These are phyloP conservation scores for Letharia lupina DNA, from an alignment of 495 filamentous ascomycete genomes.

Conservation along the genomic window DNA sequence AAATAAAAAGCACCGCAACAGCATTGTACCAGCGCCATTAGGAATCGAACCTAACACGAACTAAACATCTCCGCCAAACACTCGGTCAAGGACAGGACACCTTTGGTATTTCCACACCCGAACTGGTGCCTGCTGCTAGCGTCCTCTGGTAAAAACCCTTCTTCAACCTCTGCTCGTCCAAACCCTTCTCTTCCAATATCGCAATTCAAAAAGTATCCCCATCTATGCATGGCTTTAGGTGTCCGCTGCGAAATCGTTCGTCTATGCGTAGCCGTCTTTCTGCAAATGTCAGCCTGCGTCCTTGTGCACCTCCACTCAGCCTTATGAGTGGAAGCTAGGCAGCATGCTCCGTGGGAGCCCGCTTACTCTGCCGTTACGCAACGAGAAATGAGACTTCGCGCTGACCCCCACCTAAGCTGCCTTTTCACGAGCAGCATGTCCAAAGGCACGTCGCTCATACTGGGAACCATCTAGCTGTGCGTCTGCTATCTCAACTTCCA, in stretches of 20 bases:
- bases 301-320: background rate
- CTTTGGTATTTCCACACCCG: no score
- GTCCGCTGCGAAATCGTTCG: background rate
- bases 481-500: background rate
- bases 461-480: background rate
- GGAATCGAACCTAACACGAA: no score
- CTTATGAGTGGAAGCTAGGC: background rate
- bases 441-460: background rate
- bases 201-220: no score
- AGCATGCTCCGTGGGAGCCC: background rate
- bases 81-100: no score
- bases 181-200: no score
- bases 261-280: background rate
- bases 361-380: no score
- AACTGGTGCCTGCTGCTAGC: no score
- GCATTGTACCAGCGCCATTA: no score
- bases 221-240: no score
- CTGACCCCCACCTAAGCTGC: background rate
- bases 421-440: background rate
- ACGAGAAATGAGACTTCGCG: background rate
- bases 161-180: background rate
- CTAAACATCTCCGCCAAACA: no score
- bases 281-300: background rate
- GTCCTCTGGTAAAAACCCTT: background rate
- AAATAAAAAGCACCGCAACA: no score